Percentiles rank a stretch among this genome's conserved stretches.
Conservation (phyloP, 352 stramenopile species). For the Globisporangium perplexum region DNA sequence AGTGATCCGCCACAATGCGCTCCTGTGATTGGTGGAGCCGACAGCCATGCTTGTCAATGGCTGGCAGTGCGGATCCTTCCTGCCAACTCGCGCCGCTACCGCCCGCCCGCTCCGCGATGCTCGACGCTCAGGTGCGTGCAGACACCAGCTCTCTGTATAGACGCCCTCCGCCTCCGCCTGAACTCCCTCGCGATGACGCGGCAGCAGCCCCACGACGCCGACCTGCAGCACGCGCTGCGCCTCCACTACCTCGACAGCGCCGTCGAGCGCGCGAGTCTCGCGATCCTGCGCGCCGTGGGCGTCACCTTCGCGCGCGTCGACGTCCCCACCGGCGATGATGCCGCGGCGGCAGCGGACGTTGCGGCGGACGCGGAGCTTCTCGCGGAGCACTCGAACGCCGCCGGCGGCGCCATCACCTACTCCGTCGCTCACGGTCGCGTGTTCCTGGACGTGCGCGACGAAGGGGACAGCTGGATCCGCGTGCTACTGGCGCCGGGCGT, state of each 20-base stretch:
- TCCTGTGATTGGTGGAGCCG: too few relatives aligned
- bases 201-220: background rate
- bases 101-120: background rate
- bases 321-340: background rate
- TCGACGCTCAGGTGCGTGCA: background rate
- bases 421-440: slow-evolving; percentile 31
- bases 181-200: too few relatives aligned
- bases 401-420: slow-evolving; percentile 22
- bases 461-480: slow-evolving; percentile 65
- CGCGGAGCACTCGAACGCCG: slow-evolving; percentile 41
- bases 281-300: slow-evolving; percentile 47
- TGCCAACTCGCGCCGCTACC: too few relatives aligned
- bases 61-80: background rate
- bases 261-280: slow-evolving; percentile 50
- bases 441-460: slow-evolving; percentile 64
- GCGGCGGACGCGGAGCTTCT: slow-evolving; percentile 17
- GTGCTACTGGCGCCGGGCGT: slow-evolving; percentile 34
- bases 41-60: background rate
- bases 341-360: slow-evolving; percentile 11
- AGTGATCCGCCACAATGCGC: too few relatives aligned
- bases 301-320: slow-evolving; percentile 21
- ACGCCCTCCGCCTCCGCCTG: too few relatives aligned
- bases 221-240: slow-evolving; percentile 35
- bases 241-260: slow-evolving; percentile 59
- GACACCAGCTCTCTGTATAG: too few relatives aligned